Evolutionary conservation across 306 rosid species (phyloP).

Genomic region (Sechiopsis laciniata): DNA sequence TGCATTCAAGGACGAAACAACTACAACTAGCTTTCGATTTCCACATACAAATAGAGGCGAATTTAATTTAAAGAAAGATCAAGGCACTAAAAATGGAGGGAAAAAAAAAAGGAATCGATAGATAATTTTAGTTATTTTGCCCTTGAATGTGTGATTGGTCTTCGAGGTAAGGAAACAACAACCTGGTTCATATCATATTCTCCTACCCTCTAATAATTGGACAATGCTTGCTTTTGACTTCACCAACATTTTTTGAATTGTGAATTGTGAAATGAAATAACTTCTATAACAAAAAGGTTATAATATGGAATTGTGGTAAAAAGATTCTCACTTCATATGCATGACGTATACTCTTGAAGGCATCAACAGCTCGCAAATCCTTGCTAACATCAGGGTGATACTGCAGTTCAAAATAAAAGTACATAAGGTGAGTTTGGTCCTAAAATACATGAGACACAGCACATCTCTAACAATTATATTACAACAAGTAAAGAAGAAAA

Average conservation of each 20-base stretch:
- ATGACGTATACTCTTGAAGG: constrained; percentile 64
- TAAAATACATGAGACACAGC: too few species aligned
- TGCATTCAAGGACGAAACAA: not conserved
- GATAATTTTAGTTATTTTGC: not conserved
- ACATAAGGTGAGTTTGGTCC: constrained; percentile 8
- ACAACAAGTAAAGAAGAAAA: not conserved
- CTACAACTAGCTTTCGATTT: not conserved
- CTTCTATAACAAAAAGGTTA: not conserved
- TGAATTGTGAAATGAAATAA: not conserved
- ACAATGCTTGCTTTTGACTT: not conserved
- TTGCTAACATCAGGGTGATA: constrained; percentile 92
- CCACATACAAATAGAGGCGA: not conserved
- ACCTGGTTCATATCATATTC: not conserved
- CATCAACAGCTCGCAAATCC: constrained; percentile 58
- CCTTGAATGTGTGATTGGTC: not conserved
- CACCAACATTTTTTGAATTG: not conserved
- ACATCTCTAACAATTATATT: not conserved
- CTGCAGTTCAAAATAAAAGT: constrained; percentile 35
- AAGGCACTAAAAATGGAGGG: too few species aligned
- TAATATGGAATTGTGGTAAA: not conserved
- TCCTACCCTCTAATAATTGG: constrained; percentile 2
- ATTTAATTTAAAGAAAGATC: not conserved
- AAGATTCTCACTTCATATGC: constrained; percentile 65
- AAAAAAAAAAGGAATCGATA: not conserved
- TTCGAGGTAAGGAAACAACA: not conserved